A percentile compares a stretch with the other conserved stretches of the same genome.
Conservation (phyloP, 2,329 filamentous ascomycete species). For the Zymoseptoria passerinii region DNA sequence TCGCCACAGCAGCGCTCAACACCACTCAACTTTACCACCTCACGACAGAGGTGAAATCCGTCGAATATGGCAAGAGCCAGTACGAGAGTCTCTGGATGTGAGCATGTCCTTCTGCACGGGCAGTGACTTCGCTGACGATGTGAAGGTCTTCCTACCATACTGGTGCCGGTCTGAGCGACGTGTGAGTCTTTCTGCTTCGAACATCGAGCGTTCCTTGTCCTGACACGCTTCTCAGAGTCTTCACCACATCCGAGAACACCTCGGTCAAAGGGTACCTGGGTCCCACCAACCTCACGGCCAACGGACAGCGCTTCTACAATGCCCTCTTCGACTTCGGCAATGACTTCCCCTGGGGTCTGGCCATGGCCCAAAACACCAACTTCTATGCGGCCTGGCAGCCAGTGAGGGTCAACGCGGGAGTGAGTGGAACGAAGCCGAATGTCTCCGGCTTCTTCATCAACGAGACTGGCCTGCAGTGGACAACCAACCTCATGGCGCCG, state of each 20-base stretch:
- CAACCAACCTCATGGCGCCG: slow-evolving; percentile 5
- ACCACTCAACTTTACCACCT: slow-evolving; percentile 24
- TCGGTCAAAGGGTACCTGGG: slow-evolving; percentile 21
- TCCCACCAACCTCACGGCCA: slow-evolving; percentile 18
- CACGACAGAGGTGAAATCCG: slow-evolving; percentile 21
- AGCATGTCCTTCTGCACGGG: background rate
- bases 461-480: slow-evolving; percentile 28
- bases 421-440: slow-evolving; percentile 4
- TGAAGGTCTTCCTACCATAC: slow-evolving; percentile 20
- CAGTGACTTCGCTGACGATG: background rate
- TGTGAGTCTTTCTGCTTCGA: background rate
- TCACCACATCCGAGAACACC: slow-evolving; percentile 8
- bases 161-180: slow-evolving; percentile 25
- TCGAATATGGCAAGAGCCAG: slow-evolving; percentile 13
- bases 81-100: slow-evolving; percentile 25
- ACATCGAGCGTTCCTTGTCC: background rate
- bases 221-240: slow-evolving; percentile 3
- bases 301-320: slow-evolving; percentile 16
- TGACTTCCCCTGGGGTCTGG: slow-evolving; percentile 21
- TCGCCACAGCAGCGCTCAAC: slow-evolving; percentile 20
- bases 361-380: slow-evolving; percentile 13
- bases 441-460: slow-evolving; percentile 24
- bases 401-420: slow-evolving; percentile 25
- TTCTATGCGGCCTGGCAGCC: slow-evolving; percentile 28
- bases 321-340: slow-evolving; percentile 28